These are phyloP conservation scores for Aspergillus viridinutans DNA, from an alignment of 2,329 filamentous ascomycete genomes.

Conservation along the genomic window DNA sequence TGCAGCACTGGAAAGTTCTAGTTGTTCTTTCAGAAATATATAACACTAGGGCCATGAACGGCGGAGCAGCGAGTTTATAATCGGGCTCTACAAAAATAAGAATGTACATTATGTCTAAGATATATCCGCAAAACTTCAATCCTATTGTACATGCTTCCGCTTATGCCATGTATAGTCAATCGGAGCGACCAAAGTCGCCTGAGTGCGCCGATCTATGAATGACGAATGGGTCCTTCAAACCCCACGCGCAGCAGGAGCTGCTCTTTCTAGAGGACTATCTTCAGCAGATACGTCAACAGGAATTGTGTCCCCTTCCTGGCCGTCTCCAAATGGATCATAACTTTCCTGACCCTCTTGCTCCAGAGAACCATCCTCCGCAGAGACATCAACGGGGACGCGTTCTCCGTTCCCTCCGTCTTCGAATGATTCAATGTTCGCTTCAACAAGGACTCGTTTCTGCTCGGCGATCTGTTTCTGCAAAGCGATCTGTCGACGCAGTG, in stretches of 20 bases:
- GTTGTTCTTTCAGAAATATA: not conserved
- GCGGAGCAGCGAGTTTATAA: not conserved
- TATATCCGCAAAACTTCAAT: not conserved
- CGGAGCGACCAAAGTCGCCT: not conserved
- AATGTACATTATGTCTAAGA: not conserved
- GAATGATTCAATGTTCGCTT: constrained; percentile 13
- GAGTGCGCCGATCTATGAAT: not conserved
- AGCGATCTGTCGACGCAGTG: constrained; percentile 34
- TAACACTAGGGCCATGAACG: too few species aligned
- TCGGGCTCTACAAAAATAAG: not conserved
- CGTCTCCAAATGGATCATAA: not conserved
- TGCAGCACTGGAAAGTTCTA: not conserved
- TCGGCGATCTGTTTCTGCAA: constrained; percentile 33
- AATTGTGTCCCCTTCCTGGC: not conserved
- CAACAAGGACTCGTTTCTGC: constrained; percentile 23
- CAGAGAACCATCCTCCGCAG: constrained; percentile 12
- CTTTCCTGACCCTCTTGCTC: not conserved
- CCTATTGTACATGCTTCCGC: not conserved
- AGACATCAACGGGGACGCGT: constrained; percentile 10
- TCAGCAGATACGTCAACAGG: not conserved
- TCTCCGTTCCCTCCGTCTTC: constrained; percentile 8
- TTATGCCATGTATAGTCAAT: not conserved
- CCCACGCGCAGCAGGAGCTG: not conserved
- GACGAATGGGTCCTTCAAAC: not conserved
- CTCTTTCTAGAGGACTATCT: not conserved